Evolutionary conservation across 305 asterid species (phyloP).

Genomic region (Rubia tinctorum): DNA sequence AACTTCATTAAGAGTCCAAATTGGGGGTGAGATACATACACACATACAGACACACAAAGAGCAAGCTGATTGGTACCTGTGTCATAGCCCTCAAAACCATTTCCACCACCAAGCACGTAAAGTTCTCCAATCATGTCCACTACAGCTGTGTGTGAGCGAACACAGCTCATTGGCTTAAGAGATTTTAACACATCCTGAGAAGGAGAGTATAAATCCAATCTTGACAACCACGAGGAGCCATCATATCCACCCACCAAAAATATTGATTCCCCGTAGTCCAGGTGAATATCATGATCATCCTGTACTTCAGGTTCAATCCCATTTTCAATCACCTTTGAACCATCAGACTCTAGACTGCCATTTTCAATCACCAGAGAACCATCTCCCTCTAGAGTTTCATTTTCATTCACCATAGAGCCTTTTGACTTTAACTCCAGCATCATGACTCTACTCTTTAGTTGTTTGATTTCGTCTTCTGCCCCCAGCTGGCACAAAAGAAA

Average conservation of each 20-base stretch:
- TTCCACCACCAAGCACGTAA: conserved; percentile 51
- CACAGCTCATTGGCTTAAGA: conserved; percentile 42
- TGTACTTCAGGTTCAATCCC: no score
- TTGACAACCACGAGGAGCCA: conserved; percentile 45
- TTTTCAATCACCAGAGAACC: conserved; percentile 7
- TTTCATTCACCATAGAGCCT: conserved; percentile 25
- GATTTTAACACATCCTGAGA: conserved; percentile 32
- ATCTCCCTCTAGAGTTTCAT: conserved; percentile 33
- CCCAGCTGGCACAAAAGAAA: conserved; percentile 33
- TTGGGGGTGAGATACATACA: neutral
- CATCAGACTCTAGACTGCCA: no score
- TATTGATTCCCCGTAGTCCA: conserved; percentile 21
- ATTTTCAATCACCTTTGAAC: no score
- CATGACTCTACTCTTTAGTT: conserved; percentile 37
- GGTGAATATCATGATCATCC: no score
- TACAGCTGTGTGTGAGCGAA: conserved; percentile 38
- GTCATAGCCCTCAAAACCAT: conserved; percentile 41
- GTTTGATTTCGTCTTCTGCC: conserved; percentile 58
- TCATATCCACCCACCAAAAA: conserved; percentile 55
- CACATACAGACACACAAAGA: neutral
- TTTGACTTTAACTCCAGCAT: conserved; percentile 42
- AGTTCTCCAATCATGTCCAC: conserved; percentile 49
- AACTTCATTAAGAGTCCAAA: conserved; percentile 33
- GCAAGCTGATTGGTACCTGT: conserved; percentile 38
- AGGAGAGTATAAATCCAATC: conserved; percentile 40